A percentile compares a stretch with the other conserved stretches of the same genome.
phyloP scores from a whole-genome alignment of 352 stramenopile genomes.

The Pythium chondricola region DNA sequence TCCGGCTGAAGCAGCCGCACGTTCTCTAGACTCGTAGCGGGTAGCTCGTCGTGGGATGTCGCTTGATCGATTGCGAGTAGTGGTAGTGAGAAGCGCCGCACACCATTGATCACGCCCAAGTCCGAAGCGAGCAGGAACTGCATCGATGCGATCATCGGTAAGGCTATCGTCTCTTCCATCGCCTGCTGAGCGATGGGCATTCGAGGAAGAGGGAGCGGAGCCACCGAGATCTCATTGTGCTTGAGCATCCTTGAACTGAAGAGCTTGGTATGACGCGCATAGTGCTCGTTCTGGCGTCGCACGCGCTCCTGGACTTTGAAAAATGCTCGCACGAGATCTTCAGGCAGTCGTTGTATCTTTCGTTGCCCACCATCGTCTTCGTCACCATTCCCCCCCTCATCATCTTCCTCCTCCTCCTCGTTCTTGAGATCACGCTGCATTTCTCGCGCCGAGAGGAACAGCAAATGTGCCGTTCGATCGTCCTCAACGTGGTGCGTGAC shows the following conservation, averaged over 20 bases:
- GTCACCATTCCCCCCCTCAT: not conserved
- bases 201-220: slow-evolving; percentile 7
- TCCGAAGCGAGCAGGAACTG: too few species aligned
- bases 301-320: slow-evolving; percentile 29
- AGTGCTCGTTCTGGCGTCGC: slow-evolving; percentile 58
- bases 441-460: slow-evolving; percentile 11
- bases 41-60: not conserved
- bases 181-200: too few species aligned
- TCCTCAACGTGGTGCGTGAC: slow-evolving; percentile 12
- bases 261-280: slow-evolving; percentile 50
- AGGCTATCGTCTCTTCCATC: too few species aligned
- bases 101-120: slow-evolving; percentile 44
- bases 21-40: slow-evolving; percentile 21
- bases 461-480: slow-evolving; percentile 14
- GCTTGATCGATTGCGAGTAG: too few species aligned
- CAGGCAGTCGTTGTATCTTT: not conserved
- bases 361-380: not conserved
- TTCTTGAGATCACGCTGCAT: too few species aligned
- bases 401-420: not conserved
- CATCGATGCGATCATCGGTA: not conserved
- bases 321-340: slow-evolving; percentile 23
- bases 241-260: slow-evolving; percentile 64
- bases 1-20: slow-evolving; percentile 22
- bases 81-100: slow-evolving; percentile 33
- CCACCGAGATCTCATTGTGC: slow-evolving; percentile 50